phyloP scores from a whole-genome alignment of 2,329 filamentous ascomycete genomes.

The Mycocentrospora acerina region DNA sequence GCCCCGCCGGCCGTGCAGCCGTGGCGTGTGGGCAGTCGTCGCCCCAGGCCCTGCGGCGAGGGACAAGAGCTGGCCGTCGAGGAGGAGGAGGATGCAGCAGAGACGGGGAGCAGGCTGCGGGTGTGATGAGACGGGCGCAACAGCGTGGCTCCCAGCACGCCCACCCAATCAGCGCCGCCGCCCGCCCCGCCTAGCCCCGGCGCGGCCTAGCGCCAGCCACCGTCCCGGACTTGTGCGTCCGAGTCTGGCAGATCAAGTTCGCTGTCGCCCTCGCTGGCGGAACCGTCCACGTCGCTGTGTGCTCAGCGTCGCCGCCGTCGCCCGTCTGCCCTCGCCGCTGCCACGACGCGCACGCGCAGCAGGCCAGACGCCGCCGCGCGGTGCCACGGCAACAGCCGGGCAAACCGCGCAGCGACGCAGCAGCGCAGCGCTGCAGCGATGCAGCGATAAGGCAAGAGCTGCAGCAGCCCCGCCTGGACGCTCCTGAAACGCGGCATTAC shows the following conservation, averaged over 20 bases:
- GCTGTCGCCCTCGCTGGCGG: conserved; percentile 1
- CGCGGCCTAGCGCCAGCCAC: not conserved
- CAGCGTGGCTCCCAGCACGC: conserved; percentile 10
- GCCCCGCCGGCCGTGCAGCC: conserved; percentile 6
- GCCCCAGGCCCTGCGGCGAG: conserved; percentile 8
- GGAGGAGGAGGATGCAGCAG: conserved; percentile 17
- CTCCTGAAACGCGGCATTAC: conserved; percentile 20
- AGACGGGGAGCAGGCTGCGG: conserved; percentile 16
- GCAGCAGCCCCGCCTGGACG: conserved; percentile 12
- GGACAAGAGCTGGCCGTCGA: conserved; percentile 17
- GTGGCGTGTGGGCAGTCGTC: conserved; percentile 2
- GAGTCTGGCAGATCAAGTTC: conserved; percentile 24
- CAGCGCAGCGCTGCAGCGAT: not conserved
- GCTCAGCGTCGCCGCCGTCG: too few species aligned
- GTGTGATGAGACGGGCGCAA: conserved; percentile 22
- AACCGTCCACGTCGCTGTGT: too few species aligned
- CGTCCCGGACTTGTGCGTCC: conserved; percentile 8
- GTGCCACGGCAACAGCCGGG: too few species aligned
- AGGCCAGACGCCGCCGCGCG: too few species aligned
- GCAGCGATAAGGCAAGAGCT: conserved; percentile 9
- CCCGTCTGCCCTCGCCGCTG: too few species aligned
- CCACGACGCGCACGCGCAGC: conserved; percentile 1
- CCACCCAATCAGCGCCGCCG: conserved; percentile 12
- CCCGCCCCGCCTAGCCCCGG: too few species aligned
- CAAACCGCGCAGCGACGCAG: not conserved